Conservation (phyloP, 176 grass and related monocot species). For the Paspalum notatum region DNA sequence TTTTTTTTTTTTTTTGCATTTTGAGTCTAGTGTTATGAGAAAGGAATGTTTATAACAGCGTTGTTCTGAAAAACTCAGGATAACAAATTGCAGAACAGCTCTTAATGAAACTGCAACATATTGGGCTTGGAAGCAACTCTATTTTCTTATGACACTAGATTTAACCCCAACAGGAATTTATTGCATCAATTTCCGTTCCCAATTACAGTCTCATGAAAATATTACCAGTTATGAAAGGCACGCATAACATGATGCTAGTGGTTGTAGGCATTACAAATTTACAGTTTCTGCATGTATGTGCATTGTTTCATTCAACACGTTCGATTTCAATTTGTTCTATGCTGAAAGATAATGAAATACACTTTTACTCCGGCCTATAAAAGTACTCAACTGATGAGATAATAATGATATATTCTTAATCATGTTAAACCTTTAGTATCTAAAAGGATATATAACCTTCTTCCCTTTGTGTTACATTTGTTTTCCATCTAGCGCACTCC, state of each 20-base stretch:
- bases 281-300: background rate
- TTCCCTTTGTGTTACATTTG: background rate
- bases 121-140: background rate
- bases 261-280: background rate
- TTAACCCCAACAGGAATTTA: background rate
- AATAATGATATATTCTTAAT: background rate
- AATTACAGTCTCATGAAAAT: constrained; percentile 19
- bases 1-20: background rate
- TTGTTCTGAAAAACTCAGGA: background rate
- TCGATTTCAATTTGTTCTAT: background rate
- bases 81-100: constrained; percentile 19
- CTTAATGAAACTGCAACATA: constrained; percentile 2
- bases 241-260: background rate
- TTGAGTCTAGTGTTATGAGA: background rate
- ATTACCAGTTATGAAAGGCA: background rate
- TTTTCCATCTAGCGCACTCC: background rate
- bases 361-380: background rate
- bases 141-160: constrained; percentile 9
- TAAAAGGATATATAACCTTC: constrained; percentile 13
- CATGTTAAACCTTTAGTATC: constrained; percentile 2
- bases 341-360: constrained; percentile 7
- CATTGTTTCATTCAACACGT: background rate
- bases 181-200: background rate
- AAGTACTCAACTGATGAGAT: background rate
- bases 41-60: background rate